These are phyloP conservation scores for Senna siamea DNA, from an alignment of 306 rosid species.

Conservation along the genomic window DNA sequence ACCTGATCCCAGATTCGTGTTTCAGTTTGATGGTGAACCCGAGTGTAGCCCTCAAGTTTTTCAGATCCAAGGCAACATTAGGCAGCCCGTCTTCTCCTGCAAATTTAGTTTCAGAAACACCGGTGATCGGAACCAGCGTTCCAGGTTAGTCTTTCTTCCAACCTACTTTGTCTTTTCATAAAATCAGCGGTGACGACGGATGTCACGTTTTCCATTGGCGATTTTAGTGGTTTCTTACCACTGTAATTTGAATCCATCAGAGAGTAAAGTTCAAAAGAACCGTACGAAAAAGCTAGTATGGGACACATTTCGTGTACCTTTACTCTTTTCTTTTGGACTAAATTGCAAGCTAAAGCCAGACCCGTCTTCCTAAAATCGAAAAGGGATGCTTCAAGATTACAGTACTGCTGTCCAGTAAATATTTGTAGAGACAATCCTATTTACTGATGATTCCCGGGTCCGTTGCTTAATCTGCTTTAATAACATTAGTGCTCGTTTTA, in stretches of 20 bases:
- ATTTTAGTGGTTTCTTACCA: neutral
- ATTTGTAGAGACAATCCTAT: too few relatives aligned
- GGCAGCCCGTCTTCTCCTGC: constrained; percentile 80
- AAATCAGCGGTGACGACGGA: too few relatives aligned
- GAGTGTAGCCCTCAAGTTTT: constrained; percentile 82
- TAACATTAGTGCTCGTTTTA: neutral
- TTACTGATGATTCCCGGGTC: neutral
- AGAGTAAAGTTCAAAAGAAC: constrained; percentile 23
- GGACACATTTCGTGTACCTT: constrained; percentile 30
- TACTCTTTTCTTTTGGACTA: constrained; percentile 33
- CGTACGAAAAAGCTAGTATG: constrained; percentile 19
- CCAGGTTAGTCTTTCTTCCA: constrained; percentile 50
- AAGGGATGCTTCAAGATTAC: constrained; percentile 21
- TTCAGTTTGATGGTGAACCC: constrained; percentile 78
- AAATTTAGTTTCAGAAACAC: constrained; percentile 68
- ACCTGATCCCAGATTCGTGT: constrained; percentile 76
- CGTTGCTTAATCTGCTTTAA: neutral
- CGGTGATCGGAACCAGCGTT: constrained; percentile 65
- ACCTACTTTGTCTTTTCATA: too few relatives aligned
- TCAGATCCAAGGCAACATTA: constrained; percentile 69
- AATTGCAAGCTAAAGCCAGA: constrained; percentile 7
- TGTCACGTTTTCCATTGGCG: neutral
- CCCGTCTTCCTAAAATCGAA: neutral
- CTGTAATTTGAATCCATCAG: neutral
- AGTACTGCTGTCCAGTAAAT: neutral